A percentile compares a stretch with the other conserved stretches of the same genome.
These are phyloP conservation scores for Stevia rebaudiana DNA, from an alignment of 140 eudicot genomes.

Conservation along the genomic window DNA sequence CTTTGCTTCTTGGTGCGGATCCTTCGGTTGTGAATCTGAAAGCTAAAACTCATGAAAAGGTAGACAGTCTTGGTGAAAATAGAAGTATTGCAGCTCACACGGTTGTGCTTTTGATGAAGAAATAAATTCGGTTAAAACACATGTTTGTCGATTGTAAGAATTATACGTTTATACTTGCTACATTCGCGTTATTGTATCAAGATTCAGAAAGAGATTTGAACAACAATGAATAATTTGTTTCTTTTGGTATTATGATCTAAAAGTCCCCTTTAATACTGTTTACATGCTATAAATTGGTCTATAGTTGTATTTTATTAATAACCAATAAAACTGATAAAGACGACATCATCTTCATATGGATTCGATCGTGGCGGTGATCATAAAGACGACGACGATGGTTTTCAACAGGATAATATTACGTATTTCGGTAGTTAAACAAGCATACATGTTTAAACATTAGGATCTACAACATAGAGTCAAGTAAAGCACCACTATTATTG, in stretches of 20 bases:
- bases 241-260: background rate
- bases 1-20: constrained; percentile 82
- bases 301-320: too few species aligned
- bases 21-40: constrained; percentile 86
- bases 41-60: constrained; percentile 99
- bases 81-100: constrained; percentile 99
- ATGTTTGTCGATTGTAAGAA: background rate
- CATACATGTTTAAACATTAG: constrained; percentile 4
- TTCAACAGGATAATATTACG: background rate
- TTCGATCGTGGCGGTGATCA: too few species aligned
- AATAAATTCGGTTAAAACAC: constrained; percentile 17
- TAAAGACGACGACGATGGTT: too few species aligned
- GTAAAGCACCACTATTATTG: background rate
- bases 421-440: background rate
- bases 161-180: constrained; percentile 2
- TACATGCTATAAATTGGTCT: too few species aligned
- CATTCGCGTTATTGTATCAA: constrained; percentile 12
- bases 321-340: too few species aligned
- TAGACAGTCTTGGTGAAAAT: constrained; percentile 98
- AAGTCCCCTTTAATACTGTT: too few species aligned
- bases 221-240: background rate
- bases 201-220: background rate
- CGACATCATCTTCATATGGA: too few species aligned
- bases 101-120: constrained; percentile 77
- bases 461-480: background rate